Conservation (phyloP, 2,329 filamentous ascomycete genomes). For the Aspergillus persii region DNA sequence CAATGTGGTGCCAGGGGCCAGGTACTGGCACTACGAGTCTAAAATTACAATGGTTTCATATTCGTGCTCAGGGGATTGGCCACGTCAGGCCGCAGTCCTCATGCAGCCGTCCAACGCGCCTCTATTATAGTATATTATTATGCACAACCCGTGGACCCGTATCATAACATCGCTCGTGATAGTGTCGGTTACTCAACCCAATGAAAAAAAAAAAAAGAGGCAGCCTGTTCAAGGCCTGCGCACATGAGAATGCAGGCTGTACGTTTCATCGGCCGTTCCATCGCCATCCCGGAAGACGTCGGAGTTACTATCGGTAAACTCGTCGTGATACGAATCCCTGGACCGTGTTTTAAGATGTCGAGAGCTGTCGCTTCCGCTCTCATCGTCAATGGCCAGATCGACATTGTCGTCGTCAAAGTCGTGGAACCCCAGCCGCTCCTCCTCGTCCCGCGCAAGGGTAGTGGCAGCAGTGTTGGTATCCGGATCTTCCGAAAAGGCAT, state of each 20-base stretch:
- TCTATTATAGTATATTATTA: background rate
- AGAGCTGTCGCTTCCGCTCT: constrained; percentile 34
- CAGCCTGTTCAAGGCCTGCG: constrained; percentile 10
- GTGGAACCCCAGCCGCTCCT: constrained; percentile 41
- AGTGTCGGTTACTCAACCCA: background rate
- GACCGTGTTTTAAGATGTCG: constrained; percentile 19
- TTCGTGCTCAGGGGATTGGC: background rate
- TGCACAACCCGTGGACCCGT: background rate
- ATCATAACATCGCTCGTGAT: background rate
- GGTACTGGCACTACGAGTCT: background rate
- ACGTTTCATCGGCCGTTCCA: constrained; percentile 38
- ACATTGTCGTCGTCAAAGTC: constrained; percentile 42
- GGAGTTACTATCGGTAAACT: constrained; percentile 54
- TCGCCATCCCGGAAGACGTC: constrained; percentile 46
- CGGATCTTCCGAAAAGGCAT: constrained; percentile 39
- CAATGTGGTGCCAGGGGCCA: background rate
- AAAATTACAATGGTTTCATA: background rate
- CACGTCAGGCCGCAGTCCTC: background rate
- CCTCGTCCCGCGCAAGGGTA: constrained; percentile 43
- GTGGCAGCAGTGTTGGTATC: constrained; percentile 40
- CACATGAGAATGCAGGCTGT: constrained; percentile 41
- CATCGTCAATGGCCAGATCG: constrained; percentile 47
- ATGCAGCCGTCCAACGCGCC: background rate
- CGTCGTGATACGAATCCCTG: constrained; percentile 51
- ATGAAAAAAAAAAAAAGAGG: background rate